phyloP scores from a whole-genome alignment of 371 early-diverging fungal species.

The Mucor racemosus region DNA sequence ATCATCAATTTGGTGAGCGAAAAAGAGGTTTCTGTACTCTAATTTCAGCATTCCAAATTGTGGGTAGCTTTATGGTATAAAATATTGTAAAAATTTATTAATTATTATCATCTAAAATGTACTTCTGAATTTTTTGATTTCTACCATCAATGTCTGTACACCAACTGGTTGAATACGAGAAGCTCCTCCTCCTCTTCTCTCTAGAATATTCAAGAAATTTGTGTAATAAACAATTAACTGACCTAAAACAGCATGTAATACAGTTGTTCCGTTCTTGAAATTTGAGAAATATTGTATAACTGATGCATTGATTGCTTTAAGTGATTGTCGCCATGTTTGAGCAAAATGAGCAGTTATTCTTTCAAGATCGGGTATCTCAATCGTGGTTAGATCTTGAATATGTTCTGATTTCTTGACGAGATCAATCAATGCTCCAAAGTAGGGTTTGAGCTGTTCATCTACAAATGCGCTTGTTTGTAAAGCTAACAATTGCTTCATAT shows the following conservation, averaged over 20 bases:
- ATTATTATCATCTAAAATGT: slow-evolving; percentile 55
- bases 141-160: slow-evolving; percentile 91
- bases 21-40: not conserved
- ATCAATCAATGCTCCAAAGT: slow-evolving; percentile 77
- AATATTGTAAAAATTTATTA: not conserved
- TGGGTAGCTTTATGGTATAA: not conserved
- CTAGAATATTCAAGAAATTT: slow-evolving; percentile 77
- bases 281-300: slow-evolving; percentile 90
- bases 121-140: slow-evolving; percentile 85
- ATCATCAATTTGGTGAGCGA: not conserved
- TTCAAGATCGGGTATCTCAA: slow-evolving; percentile 54
- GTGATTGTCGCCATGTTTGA: slow-evolving; percentile 76
- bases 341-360: slow-evolving; percentile 76
- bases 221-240: slow-evolving; percentile 89
- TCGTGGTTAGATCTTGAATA: not conserved
- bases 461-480: slow-evolving; percentile 81
- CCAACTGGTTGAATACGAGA: slow-evolving; percentile 79
- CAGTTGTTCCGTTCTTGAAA: slow-evolving; percentile 88
- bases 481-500: slow-evolving; percentile 72
- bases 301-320: slow-evolving; percentile 77
- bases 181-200: slow-evolving; percentile 60
- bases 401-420: slow-evolving; percentile 76
- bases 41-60: slow-evolving; percentile 3
- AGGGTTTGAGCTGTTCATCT: slow-evolving; percentile 81
- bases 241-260: slow-evolving; percentile 85